Base-by-base conservation (phyloP, 2,329 filamentous ascomycete species). In the Remersonia thermophila region DNA sequence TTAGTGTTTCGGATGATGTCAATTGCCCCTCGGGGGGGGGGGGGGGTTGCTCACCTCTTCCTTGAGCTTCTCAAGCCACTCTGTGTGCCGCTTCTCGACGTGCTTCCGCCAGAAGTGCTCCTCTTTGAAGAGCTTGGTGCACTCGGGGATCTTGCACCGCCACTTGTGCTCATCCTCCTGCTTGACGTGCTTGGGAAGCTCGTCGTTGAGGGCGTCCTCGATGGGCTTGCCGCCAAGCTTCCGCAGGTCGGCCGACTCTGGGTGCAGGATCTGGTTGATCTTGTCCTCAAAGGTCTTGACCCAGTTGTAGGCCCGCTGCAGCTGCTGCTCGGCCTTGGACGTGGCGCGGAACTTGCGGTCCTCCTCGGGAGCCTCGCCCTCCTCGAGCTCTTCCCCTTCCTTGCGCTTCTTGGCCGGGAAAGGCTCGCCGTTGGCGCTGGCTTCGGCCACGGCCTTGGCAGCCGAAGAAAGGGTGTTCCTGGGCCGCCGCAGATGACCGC, bases 261-360 rank as follows among this genome's bases (percentile, higher is more conserved):
- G 91, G 47, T 96, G 89, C 11, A 98, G 69, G 32, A 96, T 82
- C 56, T 95, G 87, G 55, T 84, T 67, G 35, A 98, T 71, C 63
- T 98, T 98, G 54, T 98, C 91, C 55, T 98, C 91, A 51, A 94
- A 98, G 0, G 91, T 96, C 65, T 83, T 93, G 41, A 98, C 93
- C 91, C 93, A 98, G 54, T 96, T 98, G 63, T 86, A 96, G 0
- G 91, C 91, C 39, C 87, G 80, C 52, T 93, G 83, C 11, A 96
- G 73, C 55, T 96, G 91, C 55, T 93, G 85, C 51, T 94, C 86
- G 4, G 78, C 77, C 63, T 93, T 94, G 34, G 70, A 71, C 12
- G 77, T 69, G 40, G 73, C 77, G 38, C 75, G 71, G 43, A 80
- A 77, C 51, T 84, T 86, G 52, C 82, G 82, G 42, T 91, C 83